Evolutionary conservation across 106 monocot genomes (phyloP), one percentile per base, ranked within the genome.

Genomic region (Cymbidium sinense): DNA sequence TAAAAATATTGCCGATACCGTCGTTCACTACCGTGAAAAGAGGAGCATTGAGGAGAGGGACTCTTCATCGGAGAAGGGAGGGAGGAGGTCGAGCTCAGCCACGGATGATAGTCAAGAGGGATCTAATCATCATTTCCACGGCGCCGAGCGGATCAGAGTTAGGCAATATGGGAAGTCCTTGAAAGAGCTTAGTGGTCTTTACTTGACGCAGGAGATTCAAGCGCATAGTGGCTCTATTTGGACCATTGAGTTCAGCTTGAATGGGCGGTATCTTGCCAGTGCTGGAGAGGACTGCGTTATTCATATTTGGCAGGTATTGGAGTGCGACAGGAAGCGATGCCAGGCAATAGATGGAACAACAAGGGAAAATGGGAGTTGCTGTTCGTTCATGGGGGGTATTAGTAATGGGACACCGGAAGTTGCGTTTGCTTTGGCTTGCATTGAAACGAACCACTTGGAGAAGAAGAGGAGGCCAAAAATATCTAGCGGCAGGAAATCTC

Each of bases 81-180:
- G 47, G 47, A 84, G 93, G 55, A 84, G 93, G 37, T 84, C 83
- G 20, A 93, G 93, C 79, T 93, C 91, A 0, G 93, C 89, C 11
- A 91, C 93, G 2, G 93, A 93, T 79, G 96, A 93, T 50, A 89
- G 89, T 70, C 87, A 83, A 30, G 93, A 96, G 58, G 81, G 83
- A 0, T 69, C 69, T 7, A 81, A 78, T 52, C 50, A 70, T 17
- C 25, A 75, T 20, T 80, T 82, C 9, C 79, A 83, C 27, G 82
- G 82, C 4, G 79, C 82, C 0, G 90, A 90, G 75, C 81, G 91
- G 80, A 85, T 93, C 51, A 89, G 85, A 77, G 92, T 87, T 17
- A 54, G 85, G 83, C 89, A 92, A 35, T 87, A 92, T 75, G 89
- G 92, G 72, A 92, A 85, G 35, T 67, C 84, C 1, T 77, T 78